phyloP scores from a whole-genome alignment of 225 moss, liverwort and hornwort species.

The Bryum argenteum region DNA sequence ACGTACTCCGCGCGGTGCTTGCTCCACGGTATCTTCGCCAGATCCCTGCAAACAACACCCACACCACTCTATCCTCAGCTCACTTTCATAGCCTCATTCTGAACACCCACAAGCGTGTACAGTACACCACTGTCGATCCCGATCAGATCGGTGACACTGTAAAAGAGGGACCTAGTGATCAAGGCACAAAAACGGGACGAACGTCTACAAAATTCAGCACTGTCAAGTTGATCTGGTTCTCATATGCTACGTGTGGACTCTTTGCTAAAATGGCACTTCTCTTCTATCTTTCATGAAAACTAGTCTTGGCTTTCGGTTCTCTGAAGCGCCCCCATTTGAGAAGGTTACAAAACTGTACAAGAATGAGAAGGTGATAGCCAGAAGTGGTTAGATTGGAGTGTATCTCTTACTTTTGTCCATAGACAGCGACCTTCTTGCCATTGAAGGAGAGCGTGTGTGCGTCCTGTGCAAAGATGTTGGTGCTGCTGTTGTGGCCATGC shows the following conservation, averaged over 20 bases:
- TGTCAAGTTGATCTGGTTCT: too few relatives aligned
- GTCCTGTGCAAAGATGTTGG: slow-evolving; percentile 74
- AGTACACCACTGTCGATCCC: background rate
- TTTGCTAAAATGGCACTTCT: too few relatives aligned
- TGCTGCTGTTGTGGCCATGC: slow-evolving; percentile 58
- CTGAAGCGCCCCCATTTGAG: background rate
- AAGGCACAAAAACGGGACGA: too few relatives aligned
- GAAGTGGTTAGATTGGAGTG: background rate
- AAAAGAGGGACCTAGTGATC: too few relatives aligned
- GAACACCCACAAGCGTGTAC: background rate
- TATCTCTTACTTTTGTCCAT: slow-evolving; percentile 44
- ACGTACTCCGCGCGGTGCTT: slow-evolving; percentile 56
- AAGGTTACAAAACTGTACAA: background rate
- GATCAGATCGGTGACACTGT: background rate
- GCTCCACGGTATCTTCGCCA: slow-evolving; percentile 62
- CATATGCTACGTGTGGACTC: too few relatives aligned
- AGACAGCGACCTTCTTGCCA: slow-evolving; percentile 55
- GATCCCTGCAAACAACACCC: slow-evolving; percentile 37
- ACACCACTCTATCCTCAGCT: too few relatives aligned
- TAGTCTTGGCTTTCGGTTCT: background rate
- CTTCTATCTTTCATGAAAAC: too few relatives aligned
- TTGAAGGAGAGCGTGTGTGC: slow-evolving; percentile 61
- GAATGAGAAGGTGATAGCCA: background rate
- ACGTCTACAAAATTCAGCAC: too few relatives aligned
- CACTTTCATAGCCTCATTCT: background rate